A percentile compares a stretch with the other conserved stretches of the same genome.
These are phyloP conservation scores for Cinnamomum chago DNA, from an alignment of 164 flowering plant species.

Conservation along the genomic window DNA sequence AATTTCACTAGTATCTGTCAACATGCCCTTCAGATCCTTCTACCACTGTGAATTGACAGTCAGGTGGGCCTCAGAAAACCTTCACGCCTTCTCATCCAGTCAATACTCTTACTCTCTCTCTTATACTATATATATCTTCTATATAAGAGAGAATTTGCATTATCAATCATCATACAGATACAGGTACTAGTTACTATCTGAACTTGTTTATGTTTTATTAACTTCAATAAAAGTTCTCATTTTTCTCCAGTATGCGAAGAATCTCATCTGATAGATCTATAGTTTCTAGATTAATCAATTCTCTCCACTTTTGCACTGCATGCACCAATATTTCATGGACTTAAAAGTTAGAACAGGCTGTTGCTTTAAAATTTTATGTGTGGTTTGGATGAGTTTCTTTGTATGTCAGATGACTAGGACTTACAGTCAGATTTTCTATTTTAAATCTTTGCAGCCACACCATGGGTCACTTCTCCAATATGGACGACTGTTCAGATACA, in stretches of 20 bases:
- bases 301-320: not conserved
- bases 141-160: too few relatives aligned
- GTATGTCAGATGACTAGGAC: not conserved
- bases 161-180: too few relatives aligned
- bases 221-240: not conserved
- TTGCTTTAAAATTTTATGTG: not conserved
- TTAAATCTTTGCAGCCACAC: slow-evolving; percentile 45
- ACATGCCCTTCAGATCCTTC: too few relatives aligned
- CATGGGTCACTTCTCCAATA: slow-evolving; percentile 73
- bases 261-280: not conserved
- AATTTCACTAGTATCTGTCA: too few relatives aligned
- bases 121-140: too few relatives aligned
- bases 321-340: not conserved
- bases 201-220: too few relatives aligned
- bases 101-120: too few relatives aligned
- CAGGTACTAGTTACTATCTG: too few relatives aligned
- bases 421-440: not conserved
- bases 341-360: not conserved
- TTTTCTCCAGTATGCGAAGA: not conserved
- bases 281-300: not conserved
- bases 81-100: too few relatives aligned
- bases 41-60: too few relatives aligned
- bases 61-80: too few relatives aligned
- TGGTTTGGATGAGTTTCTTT: not conserved
- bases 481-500: slow-evolving; percentile 61